These are phyloP conservation scores for Tetrahymena borealis DNA, from an alignment of 73 alveolate species.

Conservation along the genomic window DNA sequence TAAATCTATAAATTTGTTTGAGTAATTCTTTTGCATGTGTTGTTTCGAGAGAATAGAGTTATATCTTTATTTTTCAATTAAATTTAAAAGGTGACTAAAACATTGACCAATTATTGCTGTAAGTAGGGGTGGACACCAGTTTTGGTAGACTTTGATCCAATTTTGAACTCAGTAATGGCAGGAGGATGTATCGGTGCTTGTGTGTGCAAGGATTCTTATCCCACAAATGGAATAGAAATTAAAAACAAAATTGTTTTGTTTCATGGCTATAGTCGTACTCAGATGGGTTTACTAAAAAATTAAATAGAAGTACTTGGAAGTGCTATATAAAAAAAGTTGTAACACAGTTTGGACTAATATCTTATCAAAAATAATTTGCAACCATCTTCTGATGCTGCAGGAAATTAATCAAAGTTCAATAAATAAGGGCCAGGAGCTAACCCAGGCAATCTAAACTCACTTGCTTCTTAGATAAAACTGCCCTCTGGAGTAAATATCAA, in stretches of 20 bases:
- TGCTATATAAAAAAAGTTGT: neutral
- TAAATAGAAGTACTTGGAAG: neutral
- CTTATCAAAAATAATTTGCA: neutral
- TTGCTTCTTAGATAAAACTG: neutral
- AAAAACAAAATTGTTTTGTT: neutral
- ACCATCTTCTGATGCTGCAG: neutral
- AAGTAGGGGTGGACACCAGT: neutral
- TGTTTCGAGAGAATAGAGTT: neutral
- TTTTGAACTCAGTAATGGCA: neutral
- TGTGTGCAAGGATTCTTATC: neutral
- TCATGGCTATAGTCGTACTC: neutral
- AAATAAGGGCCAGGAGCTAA: neutral
- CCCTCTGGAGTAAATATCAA: neutral
- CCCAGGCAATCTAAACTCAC: neutral
- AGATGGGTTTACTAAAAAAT: neutral
- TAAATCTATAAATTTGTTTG: no score
- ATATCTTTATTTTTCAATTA: neutral
- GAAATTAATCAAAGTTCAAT: neutral
- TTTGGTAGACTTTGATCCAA: neutral
- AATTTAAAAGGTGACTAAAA: neutral
- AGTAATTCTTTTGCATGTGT: neutral
- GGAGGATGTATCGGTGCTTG: neutral
- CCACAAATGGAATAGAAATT: neutral
- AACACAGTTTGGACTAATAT: neutral
- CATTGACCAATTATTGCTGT: neutral